A percentile compares a stretch with the other conserved stretches of the same genome.
Conservation (phyloP, 2,329 filamentous ascomycete species). For the Cladosporium sp. region DNA sequence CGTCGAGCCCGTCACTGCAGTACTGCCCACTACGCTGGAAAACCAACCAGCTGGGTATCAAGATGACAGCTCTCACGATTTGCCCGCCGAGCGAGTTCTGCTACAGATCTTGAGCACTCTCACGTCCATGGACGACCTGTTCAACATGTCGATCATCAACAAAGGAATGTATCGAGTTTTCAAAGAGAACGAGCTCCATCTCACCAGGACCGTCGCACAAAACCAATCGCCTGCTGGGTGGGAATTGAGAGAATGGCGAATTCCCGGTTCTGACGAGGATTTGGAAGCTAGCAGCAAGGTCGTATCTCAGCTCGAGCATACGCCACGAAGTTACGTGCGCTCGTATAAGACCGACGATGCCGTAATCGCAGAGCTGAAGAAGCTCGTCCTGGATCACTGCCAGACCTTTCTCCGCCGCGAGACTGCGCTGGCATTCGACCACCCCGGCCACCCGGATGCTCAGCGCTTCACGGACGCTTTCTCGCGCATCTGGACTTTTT, state of each 20-base stretch:
- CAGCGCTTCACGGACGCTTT: constrained; percentile 56
- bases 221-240: constrained; percentile 55
- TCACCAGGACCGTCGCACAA: constrained; percentile 48
- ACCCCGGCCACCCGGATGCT: constrained; percentile 39
- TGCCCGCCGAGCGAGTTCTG: constrained; percentile 46
- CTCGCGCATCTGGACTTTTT: constrained; percentile 64
- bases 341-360: constrained; percentile 45
- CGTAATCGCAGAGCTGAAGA: constrained; percentile 52
- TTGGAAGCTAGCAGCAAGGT: constrained; percentile 19
- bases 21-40: too few relatives aligned
- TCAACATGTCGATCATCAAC: constrained; percentile 50
- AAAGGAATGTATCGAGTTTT: constrained; percentile 54
- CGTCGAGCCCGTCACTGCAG: too few relatives aligned
- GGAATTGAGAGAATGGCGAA: constrained; percentile 56
- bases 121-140: constrained; percentile 50
- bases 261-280: constrained; percentile 41
- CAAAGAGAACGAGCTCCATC: constrained; percentile 51
- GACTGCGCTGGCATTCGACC: constrained; percentile 50
- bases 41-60: too few relatives aligned
- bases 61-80: neutral
- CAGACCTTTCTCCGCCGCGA: constrained; percentile 53
- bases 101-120: constrained; percentile 48
- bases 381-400: constrained; percentile 52
- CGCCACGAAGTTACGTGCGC: constrained; percentile 48
- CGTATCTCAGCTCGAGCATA: constrained; percentile 45